phyloP scores from a whole-genome alignment of 1,284 basidiomycete genomes.

The Marasmius sp. region DNA sequence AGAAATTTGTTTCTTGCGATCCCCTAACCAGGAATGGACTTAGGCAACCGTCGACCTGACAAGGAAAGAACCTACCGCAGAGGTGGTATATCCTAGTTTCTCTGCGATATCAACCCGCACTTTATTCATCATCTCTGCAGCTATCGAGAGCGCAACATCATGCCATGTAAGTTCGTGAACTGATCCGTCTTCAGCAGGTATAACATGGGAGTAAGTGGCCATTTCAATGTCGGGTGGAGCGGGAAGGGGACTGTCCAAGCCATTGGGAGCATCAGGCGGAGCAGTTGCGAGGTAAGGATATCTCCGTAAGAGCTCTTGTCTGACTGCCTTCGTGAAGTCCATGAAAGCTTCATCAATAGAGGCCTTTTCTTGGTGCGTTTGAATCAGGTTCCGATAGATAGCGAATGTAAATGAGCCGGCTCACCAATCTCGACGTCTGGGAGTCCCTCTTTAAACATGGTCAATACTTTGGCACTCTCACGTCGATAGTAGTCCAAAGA shows the following conservation, averaged over 20 bases:
- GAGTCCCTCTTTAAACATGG: constrained; percentile 78
- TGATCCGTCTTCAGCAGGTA: constrained; percentile 56
- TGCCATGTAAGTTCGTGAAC: constrained; percentile 65
- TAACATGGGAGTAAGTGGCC: constrained; percentile 65
- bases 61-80: constrained; percentile 62
- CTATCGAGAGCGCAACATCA: constrained; percentile 89
- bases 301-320: constrained; percentile 67
- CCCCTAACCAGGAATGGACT: constrained; percentile 49
- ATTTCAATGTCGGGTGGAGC: constrained; percentile 71
- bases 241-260: constrained; percentile 82
- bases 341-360: constrained; percentile 88
- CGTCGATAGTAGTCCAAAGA: constrained; percentile 93
- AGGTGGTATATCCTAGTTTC: constrained; percentile 90
- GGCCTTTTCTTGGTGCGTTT: constrained; percentile 66
- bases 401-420: constrained; percentile 13
- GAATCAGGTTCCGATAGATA: neutral
- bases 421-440: constrained; percentile 71
- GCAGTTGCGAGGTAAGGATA: constrained; percentile 77
- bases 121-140: constrained; percentile 85
- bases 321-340: constrained; percentile 80
- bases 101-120: constrained; percentile 69
- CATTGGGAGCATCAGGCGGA: constrained; percentile 68
- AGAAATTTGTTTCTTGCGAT: constrained; percentile 93
- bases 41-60: neutral
- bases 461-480: constrained; percentile 89